Evolutionary conservation across 805 yeast genomes (phyloP), one percentile per base, ranked within the genome.

Genomic region (Starmerella riodocensis): DNA sequence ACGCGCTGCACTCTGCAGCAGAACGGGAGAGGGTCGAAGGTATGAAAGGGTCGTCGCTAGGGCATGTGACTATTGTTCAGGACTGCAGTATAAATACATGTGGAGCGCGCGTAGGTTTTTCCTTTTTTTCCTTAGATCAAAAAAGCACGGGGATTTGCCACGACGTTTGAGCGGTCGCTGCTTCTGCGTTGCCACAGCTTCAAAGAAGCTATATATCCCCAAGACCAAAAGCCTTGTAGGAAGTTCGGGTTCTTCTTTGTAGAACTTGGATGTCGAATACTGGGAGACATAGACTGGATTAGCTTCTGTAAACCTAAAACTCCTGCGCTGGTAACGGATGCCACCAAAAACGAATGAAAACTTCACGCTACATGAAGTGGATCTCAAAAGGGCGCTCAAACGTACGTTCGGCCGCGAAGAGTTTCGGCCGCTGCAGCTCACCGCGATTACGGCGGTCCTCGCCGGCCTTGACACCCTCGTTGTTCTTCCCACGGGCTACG

Each of bases 401-500:
- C 38, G 48, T 12, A 22, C 8, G n/a, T 47, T 47, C 33, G 13
- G 21, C 12, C 41, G 41, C 11, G 25, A 35, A 6, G 42, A 34
- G 29, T 55, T 57, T 39, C 34, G 61, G 8, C 40, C 49, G 6
- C 37, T 39, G 6, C 61, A 57, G 38, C 43, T 35, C 19, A 48
- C 48, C 13, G 49, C 53, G 19, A 41, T 57, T 6, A 37, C 42
- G 5, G 49, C 53, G 3, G 53, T 50, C 4, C 37, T 52, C 11
- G 32, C 4, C 4, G 91, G 93, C 0, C 67, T 71, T 32, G 98
- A 91, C 58, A 93, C 82, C 0, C 81, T 91, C 62, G 96, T 91
- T 2, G 64, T 91, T 51, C 83, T 91, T 86, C 98, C 98, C 0
- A 91, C 98, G 1, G 98, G 98, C 31, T 96, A 96, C 41, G 98